phyloP scores from a whole-genome alignment of 345 rosid species.

The Eutrema heterophyllum region DNA sequence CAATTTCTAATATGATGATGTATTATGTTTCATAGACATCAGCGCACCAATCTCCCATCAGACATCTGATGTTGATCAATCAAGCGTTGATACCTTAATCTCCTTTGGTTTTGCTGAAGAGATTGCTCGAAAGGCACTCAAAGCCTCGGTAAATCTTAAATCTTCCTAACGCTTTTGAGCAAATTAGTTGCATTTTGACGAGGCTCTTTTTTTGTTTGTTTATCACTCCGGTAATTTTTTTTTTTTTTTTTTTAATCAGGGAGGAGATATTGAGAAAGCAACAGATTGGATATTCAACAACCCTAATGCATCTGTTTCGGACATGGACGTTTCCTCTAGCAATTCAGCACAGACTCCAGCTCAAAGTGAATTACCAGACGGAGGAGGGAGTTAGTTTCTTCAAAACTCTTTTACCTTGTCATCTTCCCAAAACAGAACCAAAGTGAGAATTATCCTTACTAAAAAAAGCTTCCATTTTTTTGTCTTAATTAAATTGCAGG shows the following conservation, averaged over 20 bases:
- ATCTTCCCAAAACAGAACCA: neutral
- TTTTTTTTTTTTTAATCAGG: conserved; percentile 31
- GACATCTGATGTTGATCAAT: conserved; percentile 48
- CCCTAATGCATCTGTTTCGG: conserved; percentile 67
- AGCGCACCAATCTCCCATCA: conserved; percentile 59
- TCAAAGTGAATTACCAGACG: conserved; percentile 56
- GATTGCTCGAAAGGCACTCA: conserved; percentile 76
- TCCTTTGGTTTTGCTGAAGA: conserved; percentile 92
- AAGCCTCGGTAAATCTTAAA: conserved; percentile 65
- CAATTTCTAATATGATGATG: neutral
- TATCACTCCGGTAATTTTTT: neutral
- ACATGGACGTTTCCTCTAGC: conserved; percentile 70
- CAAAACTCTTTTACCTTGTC: neutral
- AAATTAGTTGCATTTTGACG: neutral
- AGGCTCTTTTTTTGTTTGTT: neutral
- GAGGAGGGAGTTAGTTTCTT: conserved; percentile 86
- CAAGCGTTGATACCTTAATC: conserved; percentile 68
- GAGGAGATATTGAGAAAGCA: conserved; percentile 90
- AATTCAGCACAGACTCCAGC: conserved; percentile 34
- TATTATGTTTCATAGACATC: conserved; percentile 49
- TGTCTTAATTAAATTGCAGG: conserved; percentile 37
- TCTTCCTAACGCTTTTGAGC: neutral
- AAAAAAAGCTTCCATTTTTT: neutral
- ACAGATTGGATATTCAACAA: conserved; percentile 99
- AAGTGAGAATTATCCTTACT: neutral